A percentile compares a stretch with the other conserved stretches of the same genome.
phyloP scores from a whole-genome alignment of 1,139 yeast species.

The Magnusiomyces tetraspermus region DNA sequence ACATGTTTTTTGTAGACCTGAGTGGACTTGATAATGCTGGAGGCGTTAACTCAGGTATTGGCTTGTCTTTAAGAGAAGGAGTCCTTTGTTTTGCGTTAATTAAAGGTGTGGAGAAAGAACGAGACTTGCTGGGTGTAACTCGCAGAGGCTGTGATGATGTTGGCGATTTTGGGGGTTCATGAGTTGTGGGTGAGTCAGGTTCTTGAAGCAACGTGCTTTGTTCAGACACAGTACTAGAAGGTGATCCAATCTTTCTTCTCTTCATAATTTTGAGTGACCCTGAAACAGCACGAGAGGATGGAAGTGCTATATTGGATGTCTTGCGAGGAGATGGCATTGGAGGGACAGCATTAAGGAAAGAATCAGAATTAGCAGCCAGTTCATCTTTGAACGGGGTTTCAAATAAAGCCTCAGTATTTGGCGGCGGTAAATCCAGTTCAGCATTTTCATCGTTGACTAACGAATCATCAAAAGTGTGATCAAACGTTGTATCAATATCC shows the following conservation, averaged over 20 bases:
- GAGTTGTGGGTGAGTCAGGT: conserved; percentile 15
- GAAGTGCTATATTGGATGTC: conserved; percentile 17
- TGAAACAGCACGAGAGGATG: conserved; percentile 21
- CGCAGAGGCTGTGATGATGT: conserved; percentile 4
- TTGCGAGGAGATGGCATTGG: conserved; percentile 20
- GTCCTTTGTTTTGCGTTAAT: conserved; percentile 18
- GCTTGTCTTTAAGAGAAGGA: conserved; percentile 27
- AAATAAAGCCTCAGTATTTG: not conserved
- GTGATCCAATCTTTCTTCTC: conserved; percentile 22
- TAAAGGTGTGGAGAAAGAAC: conserved; percentile 24
- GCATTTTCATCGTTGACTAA: not conserved
- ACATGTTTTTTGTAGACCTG: not conserved
- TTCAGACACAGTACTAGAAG: not conserved
- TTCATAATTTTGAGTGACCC: conserved; percentile 23
- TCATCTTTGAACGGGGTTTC: not conserved
- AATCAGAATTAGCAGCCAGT: not conserved
- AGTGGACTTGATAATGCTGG: conserved; percentile 17
- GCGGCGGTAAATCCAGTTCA: not conserved
- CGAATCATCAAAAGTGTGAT: not conserved
- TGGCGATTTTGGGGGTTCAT: conserved; percentile 7
- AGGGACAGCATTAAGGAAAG: not conserved
- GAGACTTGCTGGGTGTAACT: conserved; percentile 23
- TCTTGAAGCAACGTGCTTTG: not conserved
- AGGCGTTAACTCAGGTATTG: conserved; percentile 28
- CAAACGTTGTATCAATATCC: not conserved